Evolutionary conservation across 495 filamentous ascomycete genomes (phyloP), one percentile per base, ranked within the genome.

Genomic region (Aspergillus taichungensis): DNA sequence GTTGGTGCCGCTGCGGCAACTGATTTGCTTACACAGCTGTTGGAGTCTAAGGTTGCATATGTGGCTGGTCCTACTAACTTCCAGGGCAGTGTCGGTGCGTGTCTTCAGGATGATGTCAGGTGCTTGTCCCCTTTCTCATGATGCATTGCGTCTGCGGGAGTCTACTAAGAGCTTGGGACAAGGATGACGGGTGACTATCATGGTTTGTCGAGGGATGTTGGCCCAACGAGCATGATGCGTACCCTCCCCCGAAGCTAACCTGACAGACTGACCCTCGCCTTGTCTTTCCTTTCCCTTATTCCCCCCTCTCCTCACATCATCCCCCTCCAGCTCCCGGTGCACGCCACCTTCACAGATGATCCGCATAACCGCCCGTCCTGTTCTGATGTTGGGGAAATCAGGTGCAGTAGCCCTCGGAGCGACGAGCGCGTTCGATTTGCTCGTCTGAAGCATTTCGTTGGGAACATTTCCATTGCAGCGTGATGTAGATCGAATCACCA

Each of bases 81-180:
- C 38, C 14, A 27, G 30, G 32, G 29, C 39, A 43, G 27, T 47
- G 46, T 10, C 39, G 46, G 34, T 24, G 18, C 37, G 33, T 41
- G 46, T 47, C 42, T 49, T 52, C 46, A 57, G 43, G 41, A 54
- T 66, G 55, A 62, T 67, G 64, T 67, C 64, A 62, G 62, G 48
- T 24, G 18, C 18, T 24, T 24, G 2, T 24, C 18, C 4, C 4
- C 18, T 39, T 43, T 39, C 46, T 40, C 44, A 49, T 47, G 55
- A 54, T 60, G 53, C 54, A 56, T 24, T 24, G 18, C 18, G 2
- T 45, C 51, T 53, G 51, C 49, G 49, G 54, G 54, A 55, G 49
- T 58, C 51, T 62, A 60, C 55, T 54, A 38, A 49, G 42, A 47
- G 49, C 49, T 52, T 40, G 45, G 40, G 37, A 47, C 40, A 41